A percentile compares a stretch with the other conserved stretches of the same genome.
Evolutionary conservation across 768 basidiomycete genomes (phyloP).

Genomic region (Ramaria sp.): DNA sequence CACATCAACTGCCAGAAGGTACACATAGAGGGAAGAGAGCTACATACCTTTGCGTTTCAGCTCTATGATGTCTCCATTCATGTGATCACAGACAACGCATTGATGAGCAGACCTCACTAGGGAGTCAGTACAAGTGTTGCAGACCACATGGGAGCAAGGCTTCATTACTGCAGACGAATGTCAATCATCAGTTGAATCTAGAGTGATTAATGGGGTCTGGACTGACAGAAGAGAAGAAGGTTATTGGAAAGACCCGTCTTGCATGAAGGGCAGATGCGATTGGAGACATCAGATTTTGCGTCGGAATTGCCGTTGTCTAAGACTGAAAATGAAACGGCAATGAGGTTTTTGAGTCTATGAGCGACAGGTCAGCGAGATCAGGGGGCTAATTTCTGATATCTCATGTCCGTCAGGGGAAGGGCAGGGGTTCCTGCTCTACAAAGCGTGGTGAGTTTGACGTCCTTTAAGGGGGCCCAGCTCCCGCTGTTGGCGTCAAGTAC

Average conservation of each 20-base stretch:
- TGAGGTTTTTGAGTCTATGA: slow-evolving; percentile 54
- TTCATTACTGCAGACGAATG: slow-evolving; percentile 50
- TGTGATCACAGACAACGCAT: slow-evolving; percentile 78
- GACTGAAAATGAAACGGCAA: slow-evolving; percentile 63
- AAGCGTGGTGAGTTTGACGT: slow-evolving; percentile 79
- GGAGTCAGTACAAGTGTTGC: slow-evolving; percentile 84
- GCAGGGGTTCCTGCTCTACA: slow-evolving; percentile 75
- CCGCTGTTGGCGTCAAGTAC: slow-evolving; percentile 76
- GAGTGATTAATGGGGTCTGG: background rate
- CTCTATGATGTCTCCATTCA: slow-evolving; percentile 68
- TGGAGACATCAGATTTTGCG: slow-evolving; percentile 36
- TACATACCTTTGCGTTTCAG: slow-evolving; percentile 77
- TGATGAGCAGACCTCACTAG: slow-evolving; percentile 69
- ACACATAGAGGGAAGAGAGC: background rate
- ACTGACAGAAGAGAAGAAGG: slow-evolving; percentile 58
- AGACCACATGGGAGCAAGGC: slow-evolving; percentile 85
- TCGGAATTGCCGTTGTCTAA: slow-evolving; percentile 26
- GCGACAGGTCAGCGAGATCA: background rate
- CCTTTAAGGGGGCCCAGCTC: slow-evolving; percentile 43
- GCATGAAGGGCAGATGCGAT: slow-evolving; percentile 75
- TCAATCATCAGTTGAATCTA: background rate
- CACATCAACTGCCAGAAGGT: background rate
- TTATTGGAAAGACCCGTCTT: slow-evolving; percentile 79
- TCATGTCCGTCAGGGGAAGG: slow-evolving; percentile 70
- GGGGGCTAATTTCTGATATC: slow-evolving; percentile 19